Evolutionary conservation across 495 filamentous ascomycete species (phyloP), one percentile per base, ranked within the genome.

Genomic region (Gamarada debralockiae): DNA sequence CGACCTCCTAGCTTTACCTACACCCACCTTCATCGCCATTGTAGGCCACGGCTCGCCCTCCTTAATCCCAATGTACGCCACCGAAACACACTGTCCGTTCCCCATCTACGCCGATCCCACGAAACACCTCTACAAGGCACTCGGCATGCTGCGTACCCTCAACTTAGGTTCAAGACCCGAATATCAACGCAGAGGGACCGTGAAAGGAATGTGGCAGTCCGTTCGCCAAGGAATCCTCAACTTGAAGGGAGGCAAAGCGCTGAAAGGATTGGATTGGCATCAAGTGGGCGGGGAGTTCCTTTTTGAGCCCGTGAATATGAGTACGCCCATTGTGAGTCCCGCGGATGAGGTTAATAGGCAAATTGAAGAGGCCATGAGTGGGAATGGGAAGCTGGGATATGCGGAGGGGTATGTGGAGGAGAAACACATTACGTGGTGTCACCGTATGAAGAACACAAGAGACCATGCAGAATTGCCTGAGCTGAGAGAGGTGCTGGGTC

Each of bases 211-310:
- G 0, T 39, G 78, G 0, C 69, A 69, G 27, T 75, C 74, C 8
- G 67, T 91, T 22, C 58, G 78, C 5, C 82, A 86, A 63, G 74
- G 67, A 0, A 46, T 92, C 12, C 76, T 74, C 63, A 65, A 81
- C 59, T 50, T 83, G 2, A 61, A 65, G 5, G 63, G 58, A 14
- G 76, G 80, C 38, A 67, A 82, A 25, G 78, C 73, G 10, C 64
- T 80, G n/a, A 83, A 85, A 55, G 82, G 78, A 2, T 89, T 90
- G 0, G 81, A 87, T 59, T 69, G 73, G 43, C 72, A 76, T 46
- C 86, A 92, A 68, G 81, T 89, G 18, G 91, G 91, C 2, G 91
- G 89, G 0, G 91, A 96, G 67, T 91, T 95, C 59, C 52, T 95
- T 37, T 92, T 90, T 58, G 87, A 90, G 64, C 67, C 60, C 7